Percentiles rank a stretch among this genome's conserved stretches.
Evolutionary conservation across 495 filamentous ascomycete genomes (phyloP).

Genomic region (Viridothelium virens): DNA sequence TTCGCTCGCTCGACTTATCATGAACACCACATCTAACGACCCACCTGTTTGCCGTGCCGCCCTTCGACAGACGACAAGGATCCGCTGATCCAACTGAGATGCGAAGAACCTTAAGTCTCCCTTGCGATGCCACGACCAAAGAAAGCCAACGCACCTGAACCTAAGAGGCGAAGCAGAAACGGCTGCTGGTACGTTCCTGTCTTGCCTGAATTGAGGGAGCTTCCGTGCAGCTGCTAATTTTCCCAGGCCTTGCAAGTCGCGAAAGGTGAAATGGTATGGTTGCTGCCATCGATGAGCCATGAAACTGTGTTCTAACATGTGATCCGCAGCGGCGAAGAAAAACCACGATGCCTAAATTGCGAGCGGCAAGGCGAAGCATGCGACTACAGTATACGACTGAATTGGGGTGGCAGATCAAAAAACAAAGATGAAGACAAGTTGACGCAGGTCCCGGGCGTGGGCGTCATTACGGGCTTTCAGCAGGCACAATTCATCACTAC

Average conservation of each 20-base stretch:
- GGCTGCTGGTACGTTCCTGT: slow-evolving; percentile 65
- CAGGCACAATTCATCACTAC: slow-evolving; percentile 2
- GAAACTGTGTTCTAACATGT: not conserved
- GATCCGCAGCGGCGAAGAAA: slow-evolving; percentile 57
- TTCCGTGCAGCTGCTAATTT: not conserved
- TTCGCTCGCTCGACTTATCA: too few relatives aligned
- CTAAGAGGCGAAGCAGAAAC: slow-evolving; percentile 62
- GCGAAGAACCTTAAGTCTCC: not conserved
- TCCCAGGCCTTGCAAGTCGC: slow-evolving; percentile 69
- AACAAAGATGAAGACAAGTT: slow-evolving; percentile 35
- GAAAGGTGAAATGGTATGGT: slow-evolving; percentile 73
- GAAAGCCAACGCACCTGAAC: slow-evolving; percentile 35
- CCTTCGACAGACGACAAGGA: slow-evolving; percentile 1
- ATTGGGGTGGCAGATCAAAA: slow-evolving; percentile 67
- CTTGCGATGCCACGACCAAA: slow-evolving; percentile 36
- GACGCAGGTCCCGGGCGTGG: slow-evolving; percentile 7
- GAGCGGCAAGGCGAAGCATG: slow-evolving; percentile 66
- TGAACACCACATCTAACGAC: too few relatives aligned
- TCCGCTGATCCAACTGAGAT: not conserved
- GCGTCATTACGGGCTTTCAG: slow-evolving; percentile 8
- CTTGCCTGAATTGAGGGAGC: not conserved
- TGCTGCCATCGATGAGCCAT: not conserved
- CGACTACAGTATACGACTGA: slow-evolving; percentile 79
- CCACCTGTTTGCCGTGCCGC: not conserved
- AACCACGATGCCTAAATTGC: slow-evolving; percentile 71